Evolutionary conservation across 345 rosid species (phyloP).

Genomic region (Erodium maritimum): DNA sequence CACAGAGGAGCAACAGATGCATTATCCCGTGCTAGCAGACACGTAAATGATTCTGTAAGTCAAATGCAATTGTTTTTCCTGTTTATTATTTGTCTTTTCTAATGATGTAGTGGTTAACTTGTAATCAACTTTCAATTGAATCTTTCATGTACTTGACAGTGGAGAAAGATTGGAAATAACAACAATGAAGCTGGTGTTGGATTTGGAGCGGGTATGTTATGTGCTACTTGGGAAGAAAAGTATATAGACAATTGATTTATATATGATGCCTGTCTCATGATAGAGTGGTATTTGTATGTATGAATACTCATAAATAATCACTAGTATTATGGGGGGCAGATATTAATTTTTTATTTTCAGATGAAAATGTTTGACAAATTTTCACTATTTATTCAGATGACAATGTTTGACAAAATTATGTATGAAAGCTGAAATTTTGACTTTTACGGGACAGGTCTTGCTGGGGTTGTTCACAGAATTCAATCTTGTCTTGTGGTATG

Average conservation of each 20-base stretch:
- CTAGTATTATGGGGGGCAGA: too few species aligned
- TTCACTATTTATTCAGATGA: too few species aligned
- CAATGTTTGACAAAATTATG: not conserved
- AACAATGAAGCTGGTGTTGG: constrained; percentile 54
- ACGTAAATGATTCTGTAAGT: constrained; percentile 56
- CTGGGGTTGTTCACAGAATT: constrained; percentile 53
- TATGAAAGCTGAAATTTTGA: not conserved
- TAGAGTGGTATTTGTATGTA: not conserved
- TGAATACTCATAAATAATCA: not conserved
- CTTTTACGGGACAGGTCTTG: constrained; percentile 45
- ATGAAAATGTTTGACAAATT: too few species aligned
- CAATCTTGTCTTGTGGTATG: constrained; percentile 50
- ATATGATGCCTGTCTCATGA: not conserved
- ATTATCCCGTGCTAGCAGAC: constrained; percentile 65
- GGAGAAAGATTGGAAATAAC: constrained; percentile 48
- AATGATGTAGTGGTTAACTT: not conserved
- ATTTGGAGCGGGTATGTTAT: constrained; percentile 59
- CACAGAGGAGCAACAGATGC: constrained; percentile 88
- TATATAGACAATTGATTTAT: not conserved
- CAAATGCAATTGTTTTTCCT: constrained; percentile 5
- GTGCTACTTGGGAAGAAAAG: not conserved
- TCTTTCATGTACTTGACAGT: constrained; percentile 10
- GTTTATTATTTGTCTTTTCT: not conserved
- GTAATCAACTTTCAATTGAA: not conserved
- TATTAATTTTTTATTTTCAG: too few species aligned